Evolutionary conservation across 2,329 filamentous ascomycete genomes (phyloP).

Genomic region (Teratosphaeria destructans): DNA sequence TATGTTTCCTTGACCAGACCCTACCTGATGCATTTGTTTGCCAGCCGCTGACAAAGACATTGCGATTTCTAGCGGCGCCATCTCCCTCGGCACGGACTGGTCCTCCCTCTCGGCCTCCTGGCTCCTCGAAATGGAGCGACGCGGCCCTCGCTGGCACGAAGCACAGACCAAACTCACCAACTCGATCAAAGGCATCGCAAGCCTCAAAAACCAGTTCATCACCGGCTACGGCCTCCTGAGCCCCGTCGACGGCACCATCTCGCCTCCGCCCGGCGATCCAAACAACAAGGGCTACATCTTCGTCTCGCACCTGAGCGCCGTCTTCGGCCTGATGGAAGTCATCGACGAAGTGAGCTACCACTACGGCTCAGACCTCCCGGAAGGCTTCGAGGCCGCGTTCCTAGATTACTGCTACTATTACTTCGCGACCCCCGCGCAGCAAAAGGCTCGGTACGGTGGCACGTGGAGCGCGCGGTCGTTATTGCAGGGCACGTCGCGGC

Average conservation of each 20-base stretch:
- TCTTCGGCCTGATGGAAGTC: conserved; percentile 51
- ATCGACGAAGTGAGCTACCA: conserved; percentile 46
- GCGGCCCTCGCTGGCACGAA: conserved; percentile 44
- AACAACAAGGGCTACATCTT: conserved; percentile 42
- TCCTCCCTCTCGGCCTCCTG: conserved; percentile 46
- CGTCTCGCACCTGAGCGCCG: conserved; percentile 46
- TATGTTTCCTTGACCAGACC: not conserved
- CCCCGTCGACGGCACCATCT: conserved; percentile 38
- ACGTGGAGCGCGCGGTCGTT: not conserved
- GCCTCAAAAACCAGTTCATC: conserved; percentile 49
- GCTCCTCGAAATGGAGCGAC: conserved; percentile 51
- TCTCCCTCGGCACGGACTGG: conserved; percentile 51
- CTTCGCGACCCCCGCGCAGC: conserved; percentile 39
- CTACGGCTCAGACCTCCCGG: conserved; percentile 35
- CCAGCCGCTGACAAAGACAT: conserved; percentile 23
- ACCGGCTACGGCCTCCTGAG: conserved; percentile 47
- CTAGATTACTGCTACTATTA: conserved; percentile 53
- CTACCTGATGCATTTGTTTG: not conserved
- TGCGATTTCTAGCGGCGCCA: conserved; percentile 27
- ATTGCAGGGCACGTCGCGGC: not conserved
- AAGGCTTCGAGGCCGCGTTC: conserved; percentile 45
- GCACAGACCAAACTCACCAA: conserved; percentile 41
- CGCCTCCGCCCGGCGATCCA: conserved; percentile 43
- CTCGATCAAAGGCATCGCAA: conserved; percentile 42
- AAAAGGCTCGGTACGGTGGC: conserved; percentile 43